These are phyloP conservation scores for Nicotiana tabacum DNA, from an alignment of 257 asterid genomes.

Conservation along the genomic window DNA sequence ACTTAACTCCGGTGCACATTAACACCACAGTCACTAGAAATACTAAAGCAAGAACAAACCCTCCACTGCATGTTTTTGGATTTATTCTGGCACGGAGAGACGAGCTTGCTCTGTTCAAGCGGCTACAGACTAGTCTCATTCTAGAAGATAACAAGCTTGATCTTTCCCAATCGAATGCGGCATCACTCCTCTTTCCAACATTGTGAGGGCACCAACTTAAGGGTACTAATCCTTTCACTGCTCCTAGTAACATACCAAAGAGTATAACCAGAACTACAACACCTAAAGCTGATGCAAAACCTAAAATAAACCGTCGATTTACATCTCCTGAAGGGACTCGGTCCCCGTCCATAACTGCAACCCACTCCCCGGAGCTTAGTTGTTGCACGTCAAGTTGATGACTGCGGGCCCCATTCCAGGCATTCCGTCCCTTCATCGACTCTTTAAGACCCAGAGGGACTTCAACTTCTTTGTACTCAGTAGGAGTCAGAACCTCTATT, in stretches of 20 bases:
- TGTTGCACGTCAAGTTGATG: slow-evolving; percentile 91
- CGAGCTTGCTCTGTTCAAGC: slow-evolving; percentile 56
- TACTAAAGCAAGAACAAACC: slow-evolving; percentile 33
- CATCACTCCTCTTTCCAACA: slow-evolving; percentile 75
- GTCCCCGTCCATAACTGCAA: slow-evolving; percentile 82
- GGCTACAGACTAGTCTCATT: slow-evolving; percentile 60
- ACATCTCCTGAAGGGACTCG: slow-evolving; percentile 81
- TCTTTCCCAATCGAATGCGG: slow-evolving; percentile 52
- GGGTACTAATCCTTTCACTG: slow-evolving; percentile 67
- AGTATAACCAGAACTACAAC: slow-evolving; percentile 50
- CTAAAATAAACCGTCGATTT: slow-evolving; percentile 52
- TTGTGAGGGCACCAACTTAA: slow-evolving; percentile 89
- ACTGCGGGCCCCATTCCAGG: slow-evolving; percentile 90
- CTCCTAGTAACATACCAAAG: slow-evolving; percentile 69
- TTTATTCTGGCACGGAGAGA: slow-evolving; percentile 54
- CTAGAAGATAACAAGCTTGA: slow-evolving; percentile 51
- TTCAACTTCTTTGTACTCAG: slow-evolving; percentile 76
- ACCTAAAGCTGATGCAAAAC: slow-evolving; percentile 49
- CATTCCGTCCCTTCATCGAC: slow-evolving; percentile 61
- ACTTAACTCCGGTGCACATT: slow-evolving; percentile 52
- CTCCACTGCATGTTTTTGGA: slow-evolving; percentile 47
- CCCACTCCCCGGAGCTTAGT: slow-evolving; percentile 78
- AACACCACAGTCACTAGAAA: slow-evolving; percentile 29
- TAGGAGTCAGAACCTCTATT: slow-evolving; percentile 47
- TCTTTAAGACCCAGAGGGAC: slow-evolving; percentile 51